phyloP scores from a whole-genome alignment of 179 eudicot genomes.

The Kewa caespitosa region DNA sequence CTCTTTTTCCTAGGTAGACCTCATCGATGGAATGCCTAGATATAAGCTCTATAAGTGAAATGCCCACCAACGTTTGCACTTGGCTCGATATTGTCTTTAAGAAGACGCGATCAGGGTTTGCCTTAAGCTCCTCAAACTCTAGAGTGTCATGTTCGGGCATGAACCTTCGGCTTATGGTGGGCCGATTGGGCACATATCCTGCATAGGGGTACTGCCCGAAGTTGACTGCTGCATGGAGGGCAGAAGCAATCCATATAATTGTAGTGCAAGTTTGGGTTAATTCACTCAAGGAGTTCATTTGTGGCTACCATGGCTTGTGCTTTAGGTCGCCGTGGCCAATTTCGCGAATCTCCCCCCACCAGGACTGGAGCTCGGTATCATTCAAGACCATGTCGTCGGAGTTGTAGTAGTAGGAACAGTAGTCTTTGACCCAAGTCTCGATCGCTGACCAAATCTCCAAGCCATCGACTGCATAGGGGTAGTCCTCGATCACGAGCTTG shows the following conservation, averaged over 20 bases:
- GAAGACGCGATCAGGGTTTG: constrained; percentile 49
- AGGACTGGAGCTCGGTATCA: constrained; percentile 62
- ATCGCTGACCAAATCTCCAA: constrained; percentile 78
- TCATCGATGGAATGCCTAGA: constrained; percentile 75
- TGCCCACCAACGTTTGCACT: constrained; percentile 49
- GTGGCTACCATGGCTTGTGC: constrained; percentile 74
- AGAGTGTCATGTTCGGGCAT: constrained; percentile 57
- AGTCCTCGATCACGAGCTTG: constrained; percentile 60
- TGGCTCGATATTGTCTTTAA: constrained; percentile 53
- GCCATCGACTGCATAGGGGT: constrained; percentile 80
- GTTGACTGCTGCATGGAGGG: constrained; percentile 73
- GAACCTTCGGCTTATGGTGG: constrained; percentile 51
- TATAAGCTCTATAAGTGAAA: constrained; percentile 57
- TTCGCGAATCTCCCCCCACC: constrained; percentile 76
- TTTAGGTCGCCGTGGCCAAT: constrained; percentile 81
- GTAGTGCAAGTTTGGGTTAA: constrained; percentile 54
- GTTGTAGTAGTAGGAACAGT: constrained; percentile 57
- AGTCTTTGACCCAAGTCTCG: constrained; percentile 62
- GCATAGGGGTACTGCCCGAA: constrained; percentile 85
- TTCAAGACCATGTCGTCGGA: constrained; percentile 35
- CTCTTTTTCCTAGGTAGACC: constrained; percentile 66
- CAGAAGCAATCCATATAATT: constrained; percentile 78
- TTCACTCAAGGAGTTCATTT: constrained; percentile 52
- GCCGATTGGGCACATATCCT: constrained; percentile 69
- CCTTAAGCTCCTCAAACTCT: constrained; percentile 57